Evolutionary conservation across 495 filamentous ascomycete genomes (phyloP).

Genomic region (Lophium mytilinum): DNA sequence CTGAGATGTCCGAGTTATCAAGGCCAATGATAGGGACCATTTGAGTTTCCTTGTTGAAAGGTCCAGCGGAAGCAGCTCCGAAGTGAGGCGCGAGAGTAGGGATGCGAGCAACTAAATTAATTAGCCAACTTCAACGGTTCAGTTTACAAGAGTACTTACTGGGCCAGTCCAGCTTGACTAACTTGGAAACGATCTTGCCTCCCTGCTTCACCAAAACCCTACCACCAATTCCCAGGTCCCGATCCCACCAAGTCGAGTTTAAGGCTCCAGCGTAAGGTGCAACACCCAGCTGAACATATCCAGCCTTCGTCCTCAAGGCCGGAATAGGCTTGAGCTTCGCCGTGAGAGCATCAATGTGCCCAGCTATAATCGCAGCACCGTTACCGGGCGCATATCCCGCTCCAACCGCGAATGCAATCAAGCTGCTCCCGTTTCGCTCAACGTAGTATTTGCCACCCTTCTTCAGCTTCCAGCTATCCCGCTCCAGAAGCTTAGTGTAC

Average conservation of each 20-base stretch:
- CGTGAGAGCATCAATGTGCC: conserved; percentile 87
- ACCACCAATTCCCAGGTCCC: conserved; percentile 84
- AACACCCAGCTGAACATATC: conserved; percentile 83
- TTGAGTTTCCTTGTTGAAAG: conserved; percentile 84
- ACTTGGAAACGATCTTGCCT: conserved; percentile 72
- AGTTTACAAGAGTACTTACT: conserved; percentile 31
- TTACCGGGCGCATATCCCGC: conserved; percentile 76
- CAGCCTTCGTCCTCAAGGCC: conserved; percentile 67
- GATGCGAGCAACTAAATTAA: conserved; percentile 58
- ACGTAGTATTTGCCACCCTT: conserved; percentile 82
- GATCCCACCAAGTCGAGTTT: conserved; percentile 87
- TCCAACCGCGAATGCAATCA: conserved; percentile 84
- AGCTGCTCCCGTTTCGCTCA: conserved; percentile 74
- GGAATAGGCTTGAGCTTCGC: conserved; percentile 83
- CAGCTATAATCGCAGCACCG: conserved; percentile 71
- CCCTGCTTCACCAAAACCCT: conserved; percentile 73
- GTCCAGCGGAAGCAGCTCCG: conserved; percentile 65
- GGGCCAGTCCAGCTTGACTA: conserved; percentile 89
- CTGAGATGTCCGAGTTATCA: conserved; percentile 56
- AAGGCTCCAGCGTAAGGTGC: conserved; percentile 86
- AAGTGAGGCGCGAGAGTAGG: conserved; percentile 94
- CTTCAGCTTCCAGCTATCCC: conserved; percentile 72
- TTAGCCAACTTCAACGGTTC: neutral
- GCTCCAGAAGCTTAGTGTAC: conserved; percentile 70
- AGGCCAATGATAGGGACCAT: conserved; percentile 90